phyloP scores from a whole-genome alignment of 352 stramenopile species.

The Phytophthora multivora region DNA sequence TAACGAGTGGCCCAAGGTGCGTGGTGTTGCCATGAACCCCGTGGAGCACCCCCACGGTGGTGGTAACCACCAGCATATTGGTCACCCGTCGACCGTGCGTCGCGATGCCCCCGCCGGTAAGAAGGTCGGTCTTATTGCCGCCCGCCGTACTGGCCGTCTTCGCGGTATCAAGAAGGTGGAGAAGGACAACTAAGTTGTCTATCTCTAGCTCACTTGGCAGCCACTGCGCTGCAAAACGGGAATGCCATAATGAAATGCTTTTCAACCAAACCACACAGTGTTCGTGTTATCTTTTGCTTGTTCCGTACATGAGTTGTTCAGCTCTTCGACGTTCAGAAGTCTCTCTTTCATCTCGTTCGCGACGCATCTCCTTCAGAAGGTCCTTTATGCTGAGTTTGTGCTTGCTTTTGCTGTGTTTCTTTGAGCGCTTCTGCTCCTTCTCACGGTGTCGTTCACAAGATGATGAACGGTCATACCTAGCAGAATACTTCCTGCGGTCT shows the following conservation, averaged over 20 bases:
- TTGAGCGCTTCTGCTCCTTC: constrained; percentile 9
- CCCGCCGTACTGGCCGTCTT: constrained; percentile 96
- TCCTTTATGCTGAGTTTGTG: constrained; percentile 23
- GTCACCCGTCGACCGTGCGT: constrained; percentile 97
- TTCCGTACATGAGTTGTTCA: constrained; percentile 30
- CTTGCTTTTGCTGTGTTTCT: constrained; percentile 18
- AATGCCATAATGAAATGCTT: constrained; percentile 57
- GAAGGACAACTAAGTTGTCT: constrained; percentile 83
- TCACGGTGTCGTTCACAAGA: constrained; percentile 8
- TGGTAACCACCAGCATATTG: constrained; percentile 99
- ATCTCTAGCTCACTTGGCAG: constrained; percentile 21
- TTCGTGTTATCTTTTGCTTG: background rate
- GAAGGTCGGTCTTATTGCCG: constrained; percentile 99
- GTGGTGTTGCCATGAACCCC: constrained; percentile 99
- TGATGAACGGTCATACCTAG: constrained; percentile 28
- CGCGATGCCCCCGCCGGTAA: constrained; percentile 95
- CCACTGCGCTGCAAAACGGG: constrained; percentile 32
- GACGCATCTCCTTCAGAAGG: constrained; percentile 42
- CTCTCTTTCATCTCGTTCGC: constrained; percentile 49
- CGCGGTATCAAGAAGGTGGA: constrained; percentile 98
- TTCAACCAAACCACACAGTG: constrained; percentile 20
- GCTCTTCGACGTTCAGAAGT: constrained; percentile 31
- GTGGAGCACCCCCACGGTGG: constrained; percentile 99
- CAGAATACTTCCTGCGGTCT: constrained; percentile 40
- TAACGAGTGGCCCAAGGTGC: constrained; percentile 98